Evolutionary conservation across 75 land plant genomes (phyloP).

Genomic region (Picea glauca): DNA sequence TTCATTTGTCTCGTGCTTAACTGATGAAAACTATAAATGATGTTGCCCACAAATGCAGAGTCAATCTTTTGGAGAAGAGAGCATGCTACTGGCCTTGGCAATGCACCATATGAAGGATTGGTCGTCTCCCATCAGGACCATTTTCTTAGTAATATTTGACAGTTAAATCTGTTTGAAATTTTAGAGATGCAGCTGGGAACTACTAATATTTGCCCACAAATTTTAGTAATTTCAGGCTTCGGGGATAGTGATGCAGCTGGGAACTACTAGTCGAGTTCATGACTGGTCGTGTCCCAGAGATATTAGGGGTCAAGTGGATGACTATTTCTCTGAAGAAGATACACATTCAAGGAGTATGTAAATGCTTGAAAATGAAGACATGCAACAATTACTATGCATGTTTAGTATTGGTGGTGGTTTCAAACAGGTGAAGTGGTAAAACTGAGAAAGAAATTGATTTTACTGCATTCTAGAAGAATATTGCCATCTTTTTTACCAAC

Average conservation of each 20-base stretch:
- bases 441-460: too few species aligned
- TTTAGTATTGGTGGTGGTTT: conserved; percentile 46
- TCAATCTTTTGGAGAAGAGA: conserved; percentile 36
- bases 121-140: conserved; percentile 66
- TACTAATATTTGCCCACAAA: too few species aligned
- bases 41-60: conserved; percentile 61
- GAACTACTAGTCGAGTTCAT: conserved; percentile 29
- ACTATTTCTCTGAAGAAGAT: conserved; percentile 74
- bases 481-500: too few species aligned
- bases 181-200: too few species aligned
- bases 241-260: conserved; percentile 15
- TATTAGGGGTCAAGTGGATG: conserved; percentile 44
- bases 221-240: conserved; percentile 5
- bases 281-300: conserved; percentile 48
- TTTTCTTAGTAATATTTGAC: conserved; percentile 38
- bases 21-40: conserved; percentile 2
- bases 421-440: too few species aligned
- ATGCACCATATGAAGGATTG: conserved; percentile 70
- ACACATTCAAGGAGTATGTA: conserved; percentile 73
- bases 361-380: conserved; percentile 87
- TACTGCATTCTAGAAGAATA: too few species aligned
- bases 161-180: conserved; percentile 50
- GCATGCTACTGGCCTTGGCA: conserved; percentile 43
- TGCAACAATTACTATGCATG: conserved; percentile 78
- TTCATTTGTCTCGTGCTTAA: too few species aligned